Evolutionary conservation across 2,329 filamentous ascomycete species (phyloP).

Genomic region (Polytolypa hystricis): DNA sequence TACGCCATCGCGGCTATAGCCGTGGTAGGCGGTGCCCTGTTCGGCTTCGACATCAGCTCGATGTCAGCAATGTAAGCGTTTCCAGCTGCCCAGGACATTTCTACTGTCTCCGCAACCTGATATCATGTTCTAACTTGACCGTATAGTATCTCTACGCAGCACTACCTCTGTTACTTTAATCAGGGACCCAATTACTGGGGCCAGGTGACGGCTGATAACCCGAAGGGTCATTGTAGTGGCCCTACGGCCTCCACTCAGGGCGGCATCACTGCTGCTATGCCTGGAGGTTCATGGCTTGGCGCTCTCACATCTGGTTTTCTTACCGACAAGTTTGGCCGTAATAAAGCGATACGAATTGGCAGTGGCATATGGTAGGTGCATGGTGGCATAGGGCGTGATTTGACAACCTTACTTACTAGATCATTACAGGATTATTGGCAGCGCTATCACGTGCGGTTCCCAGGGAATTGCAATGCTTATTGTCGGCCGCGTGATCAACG

Average conservation of each 20-base stretch:
- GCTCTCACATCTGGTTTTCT: constrained; percentile 33
- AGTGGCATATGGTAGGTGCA: constrained; percentile 22
- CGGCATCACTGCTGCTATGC: constrained; percentile 59
- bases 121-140: constrained; percentile 1
- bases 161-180: constrained; percentile 47
- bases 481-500: constrained; percentile 29
- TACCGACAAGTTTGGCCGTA: constrained; percentile 26
- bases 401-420: constrained; percentile 24
- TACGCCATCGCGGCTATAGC: constrained; percentile 46
- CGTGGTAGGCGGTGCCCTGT: constrained; percentile 45
- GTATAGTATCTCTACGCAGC: constrained; percentile 39
- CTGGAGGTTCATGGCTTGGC: constrained; percentile 57
- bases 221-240: constrained; percentile 35
- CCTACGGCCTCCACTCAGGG: constrained; percentile 43
- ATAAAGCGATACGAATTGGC: constrained; percentile 31
- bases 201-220: constrained; percentile 14
- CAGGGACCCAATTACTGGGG: constrained; percentile 5
- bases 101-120: too few relatives aligned
- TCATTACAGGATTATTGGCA: constrained; percentile 34
- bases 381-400: background rate
- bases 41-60: constrained; percentile 49
- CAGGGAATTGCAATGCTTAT: constrained; percentile 24
- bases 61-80: constrained; percentile 36
- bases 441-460: constrained; percentile 21
- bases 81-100: too few relatives aligned